Evolutionary conservation across 106 monocot genomes (phyloP).

Genomic region (Phalaenopsis aphrodite): DNA sequence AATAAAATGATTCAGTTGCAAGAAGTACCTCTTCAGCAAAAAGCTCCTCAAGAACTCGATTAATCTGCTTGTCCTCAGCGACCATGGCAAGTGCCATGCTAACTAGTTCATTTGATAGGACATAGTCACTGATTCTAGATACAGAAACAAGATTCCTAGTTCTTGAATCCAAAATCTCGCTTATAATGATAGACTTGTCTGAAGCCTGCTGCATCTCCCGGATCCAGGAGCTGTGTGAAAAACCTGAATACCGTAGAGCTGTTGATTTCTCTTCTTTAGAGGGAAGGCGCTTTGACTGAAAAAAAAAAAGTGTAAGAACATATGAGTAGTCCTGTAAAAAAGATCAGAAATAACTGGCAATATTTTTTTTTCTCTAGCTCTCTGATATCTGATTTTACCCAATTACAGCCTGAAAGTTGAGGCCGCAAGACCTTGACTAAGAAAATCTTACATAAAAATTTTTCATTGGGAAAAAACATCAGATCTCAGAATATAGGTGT

Average conservation of each 20-base stretch:
- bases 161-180: constrained; percentile 88
- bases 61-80: constrained; percentile 96
- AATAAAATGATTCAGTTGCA: not conserved
- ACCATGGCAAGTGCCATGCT: constrained; percentile 99
- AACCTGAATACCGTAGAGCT: constrained; percentile 32
- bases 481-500: not conserved
- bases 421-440: not conserved
- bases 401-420: not conserved
- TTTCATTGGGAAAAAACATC: not conserved
- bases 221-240: constrained; percentile 82
- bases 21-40: constrained; percentile 89
- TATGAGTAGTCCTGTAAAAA: not conserved
- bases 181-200: constrained; percentile 88
- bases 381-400: not conserved
- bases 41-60: constrained; percentile 88
- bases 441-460: not conserved
- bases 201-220: constrained; percentile 95
- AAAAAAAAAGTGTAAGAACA: constrained; percentile 7
- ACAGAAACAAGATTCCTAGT: constrained; percentile 96
- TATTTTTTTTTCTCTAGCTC: not conserved
- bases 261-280: constrained; percentile 46
- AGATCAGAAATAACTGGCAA: not conserved
- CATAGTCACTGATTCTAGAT: constrained; percentile 91
- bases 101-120: constrained; percentile 88
- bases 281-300: constrained; percentile 81